These are phyloP conservation scores for Vigna trinervia DNA, from an alignment of 306 rosid genomes.

Conservation along the genomic window DNA sequence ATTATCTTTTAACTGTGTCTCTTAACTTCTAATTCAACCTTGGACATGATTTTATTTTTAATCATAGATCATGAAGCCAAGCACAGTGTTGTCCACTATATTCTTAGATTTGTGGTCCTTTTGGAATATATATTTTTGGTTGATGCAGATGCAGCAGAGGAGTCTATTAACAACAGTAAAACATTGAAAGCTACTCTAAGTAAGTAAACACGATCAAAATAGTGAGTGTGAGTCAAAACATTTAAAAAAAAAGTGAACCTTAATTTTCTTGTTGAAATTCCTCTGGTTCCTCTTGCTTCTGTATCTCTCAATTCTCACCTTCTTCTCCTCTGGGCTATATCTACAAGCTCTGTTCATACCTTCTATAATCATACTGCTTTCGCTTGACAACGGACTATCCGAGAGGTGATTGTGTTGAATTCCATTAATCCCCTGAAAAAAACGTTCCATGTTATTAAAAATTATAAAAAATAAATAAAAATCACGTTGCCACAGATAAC, in stretches of 20 bases:
- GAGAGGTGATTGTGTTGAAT: conserved; percentile 49
- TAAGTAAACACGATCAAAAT: not conserved
- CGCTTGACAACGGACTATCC: conserved; percentile 70
- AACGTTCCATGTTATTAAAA: not conserved
- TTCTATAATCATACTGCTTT: conserved; percentile 83
- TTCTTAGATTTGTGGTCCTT: conserved; percentile 31
- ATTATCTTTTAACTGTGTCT: conserved; percentile 33
- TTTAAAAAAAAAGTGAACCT: conserved; percentile 51
- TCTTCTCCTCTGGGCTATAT: conserved; percentile 89
- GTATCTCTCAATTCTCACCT: conserved; percentile 81
- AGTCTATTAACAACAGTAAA: not conserved
- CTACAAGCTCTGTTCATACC: conserved; percentile 80
- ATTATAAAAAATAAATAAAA: not conserved
- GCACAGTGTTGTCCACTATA: conserved; percentile 34
- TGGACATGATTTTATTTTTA: conserved; percentile 4
- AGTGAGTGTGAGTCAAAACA: not conserved
- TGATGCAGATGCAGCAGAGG: not conserved
- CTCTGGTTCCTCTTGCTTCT: conserved; percentile 79
- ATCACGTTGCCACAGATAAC: not conserved
- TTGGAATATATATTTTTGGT: conserved; percentile 8
- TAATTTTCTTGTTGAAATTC: conserved; percentile 92
- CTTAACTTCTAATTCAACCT: not conserved
- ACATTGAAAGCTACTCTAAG: conserved; percentile 1
- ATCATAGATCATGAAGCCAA: not conserved
- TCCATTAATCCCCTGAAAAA: conserved; percentile 58